phyloP scores from a whole-genome alignment of 164 flowering plant species.

The Magnolia kwangsiensis region DNA sequence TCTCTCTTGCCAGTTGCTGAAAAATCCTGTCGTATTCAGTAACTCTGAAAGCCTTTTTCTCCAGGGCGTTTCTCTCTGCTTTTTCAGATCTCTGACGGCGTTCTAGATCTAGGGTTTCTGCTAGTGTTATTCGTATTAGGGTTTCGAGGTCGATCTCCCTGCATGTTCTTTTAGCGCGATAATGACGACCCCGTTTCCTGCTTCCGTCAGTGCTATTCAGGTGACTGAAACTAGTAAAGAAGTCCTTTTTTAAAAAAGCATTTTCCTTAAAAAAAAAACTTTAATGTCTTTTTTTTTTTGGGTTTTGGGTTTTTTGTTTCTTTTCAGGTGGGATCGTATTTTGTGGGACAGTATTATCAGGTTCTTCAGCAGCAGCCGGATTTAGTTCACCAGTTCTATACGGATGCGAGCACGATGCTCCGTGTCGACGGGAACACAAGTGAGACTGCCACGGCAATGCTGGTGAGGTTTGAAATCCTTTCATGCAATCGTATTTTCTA shows the following conservation, averaged over 20 bases:
- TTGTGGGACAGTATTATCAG: constrained; percentile 79
- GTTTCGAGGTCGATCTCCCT: constrained; percentile 10
- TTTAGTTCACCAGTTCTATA: constrained; percentile 74
- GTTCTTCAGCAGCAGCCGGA: constrained; percentile 72
- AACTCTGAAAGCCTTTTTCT: neutral
- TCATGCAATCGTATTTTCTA: too few relatives aligned
- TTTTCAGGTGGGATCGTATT: constrained; percentile 74
- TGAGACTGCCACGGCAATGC: constrained; percentile 58
- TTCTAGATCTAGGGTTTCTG: constrained; percentile 32
- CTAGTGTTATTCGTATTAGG: constrained; percentile 4
- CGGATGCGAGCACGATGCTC: constrained; percentile 80
- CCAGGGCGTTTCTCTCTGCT: neutral
- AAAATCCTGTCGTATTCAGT: neutral
- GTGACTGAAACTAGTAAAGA: neutral
- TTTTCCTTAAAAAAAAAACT: neutral
- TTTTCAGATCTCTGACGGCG: neutral
- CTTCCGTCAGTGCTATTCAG: constrained; percentile 38
- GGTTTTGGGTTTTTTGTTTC: neutral
- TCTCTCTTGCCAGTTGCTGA: neutral
- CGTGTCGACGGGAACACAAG: constrained; percentile 57
- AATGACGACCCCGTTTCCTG: constrained; percentile 48
- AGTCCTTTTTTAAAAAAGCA: too few relatives aligned
- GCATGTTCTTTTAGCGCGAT: constrained; percentile 6
- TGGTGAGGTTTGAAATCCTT: constrained; percentile 33
- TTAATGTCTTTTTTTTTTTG: neutral